Evolutionary conservation across 441 rosid species (phyloP).

Genomic region (Eutrema salsugineum): DNA sequence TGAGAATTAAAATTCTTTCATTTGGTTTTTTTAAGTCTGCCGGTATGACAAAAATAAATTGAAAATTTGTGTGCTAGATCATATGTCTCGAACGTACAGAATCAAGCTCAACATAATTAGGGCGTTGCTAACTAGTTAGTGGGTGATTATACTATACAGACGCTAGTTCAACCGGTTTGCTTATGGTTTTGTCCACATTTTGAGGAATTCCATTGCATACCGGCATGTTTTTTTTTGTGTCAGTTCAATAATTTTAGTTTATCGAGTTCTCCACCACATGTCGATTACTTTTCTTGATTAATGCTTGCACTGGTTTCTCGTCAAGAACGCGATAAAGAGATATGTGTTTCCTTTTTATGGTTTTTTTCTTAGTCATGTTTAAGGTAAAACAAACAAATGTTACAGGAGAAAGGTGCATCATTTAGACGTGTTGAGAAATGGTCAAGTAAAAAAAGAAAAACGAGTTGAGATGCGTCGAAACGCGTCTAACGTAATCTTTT

Average conservation of each 20-base stretch:
- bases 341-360: neutral
- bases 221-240: neutral
- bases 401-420: neutral
- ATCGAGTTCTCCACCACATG: conserved; percentile 2
- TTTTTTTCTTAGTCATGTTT: neutral
- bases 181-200: neutral
- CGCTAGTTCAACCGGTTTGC: neutral
- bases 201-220: neutral
- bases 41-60: neutral
- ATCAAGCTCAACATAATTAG: neutral
- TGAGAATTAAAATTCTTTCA: neutral
- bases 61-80: neutral
- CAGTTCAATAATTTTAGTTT: neutral
- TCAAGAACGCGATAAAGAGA: neutral
- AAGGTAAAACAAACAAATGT: neutral
- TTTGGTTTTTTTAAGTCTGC: neutral
- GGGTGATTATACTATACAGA: neutral
- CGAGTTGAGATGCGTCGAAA: neutral
- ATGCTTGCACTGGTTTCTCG: neutral
- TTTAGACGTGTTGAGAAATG: neutral
- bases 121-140: neutral
- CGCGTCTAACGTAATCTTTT: neutral
- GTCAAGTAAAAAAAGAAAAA: neutral
- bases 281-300: neutral
- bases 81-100: neutral